Evolutionary conservation across 768 basidiomycete genomes (phyloP), one percentile per base, ranked within the genome.

Genomic region (Boletus pseudopeckii): DNA sequence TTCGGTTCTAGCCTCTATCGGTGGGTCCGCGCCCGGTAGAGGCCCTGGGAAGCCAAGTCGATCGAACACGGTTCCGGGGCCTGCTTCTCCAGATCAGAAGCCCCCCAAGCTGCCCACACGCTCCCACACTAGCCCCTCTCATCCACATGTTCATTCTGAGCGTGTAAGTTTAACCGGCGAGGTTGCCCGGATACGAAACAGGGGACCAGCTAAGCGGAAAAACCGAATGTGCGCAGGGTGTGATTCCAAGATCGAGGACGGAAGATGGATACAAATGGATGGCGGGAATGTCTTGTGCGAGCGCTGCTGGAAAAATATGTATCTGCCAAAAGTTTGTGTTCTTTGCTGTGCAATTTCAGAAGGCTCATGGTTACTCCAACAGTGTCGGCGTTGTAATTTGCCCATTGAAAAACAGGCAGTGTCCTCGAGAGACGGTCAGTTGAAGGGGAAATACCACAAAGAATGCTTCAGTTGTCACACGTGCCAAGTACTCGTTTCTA

Each of bases 401-500:
- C 86, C 91, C 0, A 97, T 98, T 42, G 94, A 97, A 74, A 92
- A 84, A 55, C 86, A 88, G 60, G 94, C 93, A 20, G 90, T 98
- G 20, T 93, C 90, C 20, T 90, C 88, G 6, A 83, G 88, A 13
- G 94, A 98, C 64, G 94, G 94, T 2, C 94, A 96, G 70, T 77
- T 98, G 44, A 95, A 95, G 71, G 94, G 94, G 55, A 98, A 98
- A 69, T 96, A 95, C 70, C 94, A 96, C 65, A 82, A 83, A 54
- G 84, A 85, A 37, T 98, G 94, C 72, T 98, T 98, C 68, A 91
- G 86, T 61, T 98, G 94, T 72, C 77, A 83, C 55, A 81, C 75
- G 3, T 97, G 94, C 72, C 82, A 90, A 64, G 88, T 90, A 68
- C 7, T 20, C 53, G 77, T 72, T 28, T 45, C 41, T 26, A 17